Conservation (phyloP, 176 grass and related monocot species). For the Eleusine coracana region DNA sequence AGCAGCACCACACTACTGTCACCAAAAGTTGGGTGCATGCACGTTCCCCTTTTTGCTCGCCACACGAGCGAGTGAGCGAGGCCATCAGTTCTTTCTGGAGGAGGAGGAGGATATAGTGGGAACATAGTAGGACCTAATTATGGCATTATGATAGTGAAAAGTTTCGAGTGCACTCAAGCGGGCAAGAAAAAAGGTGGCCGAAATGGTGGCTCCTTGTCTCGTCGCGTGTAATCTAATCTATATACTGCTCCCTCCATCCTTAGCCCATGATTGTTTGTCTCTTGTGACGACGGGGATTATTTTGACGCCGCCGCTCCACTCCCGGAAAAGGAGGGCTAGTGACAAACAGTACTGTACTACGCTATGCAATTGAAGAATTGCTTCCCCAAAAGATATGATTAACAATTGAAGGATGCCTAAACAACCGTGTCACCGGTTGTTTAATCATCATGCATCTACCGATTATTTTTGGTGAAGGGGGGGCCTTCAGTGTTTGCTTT, state of each 20-base stretch:
- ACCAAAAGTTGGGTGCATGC: no score
- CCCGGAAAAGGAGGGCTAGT: neutral
- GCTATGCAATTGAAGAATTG: constrained; percentile 11
- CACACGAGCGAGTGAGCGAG: no score
- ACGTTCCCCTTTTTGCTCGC: no score
- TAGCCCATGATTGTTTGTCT: constrained; percentile 52
- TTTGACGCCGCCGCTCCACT: constrained; percentile 20
- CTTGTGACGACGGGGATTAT: constrained; percentile 24
- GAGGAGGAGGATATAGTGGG: neutral
- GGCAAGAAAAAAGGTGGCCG: neutral
- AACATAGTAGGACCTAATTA: constrained; percentile 50
- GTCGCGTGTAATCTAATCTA: constrained; percentile 21
- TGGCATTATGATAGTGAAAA: constrained; percentile 47
- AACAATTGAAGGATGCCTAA: neutral
- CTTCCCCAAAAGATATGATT: constrained; percentile 1
- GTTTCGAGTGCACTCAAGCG: constrained; percentile 9
- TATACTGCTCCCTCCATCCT: constrained; percentile 6
- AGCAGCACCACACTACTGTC: no score
- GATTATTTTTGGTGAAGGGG: constrained; percentile 5
- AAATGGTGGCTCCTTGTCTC: constrained; percentile 41
- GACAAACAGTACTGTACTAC: neutral
- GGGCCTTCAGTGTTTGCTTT: neutral
- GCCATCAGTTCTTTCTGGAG: no score
- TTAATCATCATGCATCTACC: neutral
- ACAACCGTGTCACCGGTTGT: constrained; percentile 3